These are phyloP conservation scores for Quercus gilva DNA, from an alignment of 306 rosid species.

Conservation along the genomic window DNA sequence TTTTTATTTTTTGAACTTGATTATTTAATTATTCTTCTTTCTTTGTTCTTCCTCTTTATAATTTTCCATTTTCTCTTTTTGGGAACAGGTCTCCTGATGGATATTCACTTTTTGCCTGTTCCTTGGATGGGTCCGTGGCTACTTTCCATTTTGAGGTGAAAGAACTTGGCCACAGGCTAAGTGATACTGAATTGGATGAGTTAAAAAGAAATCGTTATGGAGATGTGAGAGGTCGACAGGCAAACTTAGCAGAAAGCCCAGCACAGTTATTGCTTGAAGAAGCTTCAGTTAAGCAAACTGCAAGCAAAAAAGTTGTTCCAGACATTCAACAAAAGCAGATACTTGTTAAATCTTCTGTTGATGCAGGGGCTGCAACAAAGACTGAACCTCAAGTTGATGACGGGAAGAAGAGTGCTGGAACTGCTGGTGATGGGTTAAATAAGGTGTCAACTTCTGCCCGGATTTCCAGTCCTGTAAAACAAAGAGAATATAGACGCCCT, in stretches of 20 bases:
- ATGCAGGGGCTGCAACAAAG: slow-evolving; percentile 43
- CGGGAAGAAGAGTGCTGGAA: slow-evolving; percentile 53
- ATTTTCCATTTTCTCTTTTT: slow-evolving; percentile 19
- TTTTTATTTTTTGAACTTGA: neutral
- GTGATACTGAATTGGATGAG: slow-evolving; percentile 82
- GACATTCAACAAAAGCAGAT: slow-evolving; percentile 60
- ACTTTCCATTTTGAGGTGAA: slow-evolving; percentile 84
- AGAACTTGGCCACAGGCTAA: slow-evolving; percentile 87
- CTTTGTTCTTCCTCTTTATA: slow-evolving; percentile 4
- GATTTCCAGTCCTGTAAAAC: slow-evolving; percentile 86
- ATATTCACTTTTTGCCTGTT: slow-evolving; percentile 91
- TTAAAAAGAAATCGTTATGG: slow-evolving; percentile 90
- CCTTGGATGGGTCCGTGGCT: slow-evolving; percentile 95
- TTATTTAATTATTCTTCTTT: neutral
- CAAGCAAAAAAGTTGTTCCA: slow-evolving; percentile 62
- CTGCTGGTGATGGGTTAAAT: slow-evolving; percentile 50
- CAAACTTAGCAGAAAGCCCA: slow-evolving; percentile 87
- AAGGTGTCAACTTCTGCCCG: slow-evolving; percentile 56
- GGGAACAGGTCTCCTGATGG: slow-evolving; percentile 97
- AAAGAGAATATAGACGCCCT: slow-evolving; percentile 94
- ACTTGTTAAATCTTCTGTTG: slow-evolving; percentile 44
- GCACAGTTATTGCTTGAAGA: slow-evolving; percentile 96
- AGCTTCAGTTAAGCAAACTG: slow-evolving; percentile 68
- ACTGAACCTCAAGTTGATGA: slow-evolving; percentile 59
- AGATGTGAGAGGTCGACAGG: slow-evolving; percentile 82